Base-by-base conservation (phyloP, 768 basidiomycete genomes). In the Lactarius hengduanensis region DNA sequence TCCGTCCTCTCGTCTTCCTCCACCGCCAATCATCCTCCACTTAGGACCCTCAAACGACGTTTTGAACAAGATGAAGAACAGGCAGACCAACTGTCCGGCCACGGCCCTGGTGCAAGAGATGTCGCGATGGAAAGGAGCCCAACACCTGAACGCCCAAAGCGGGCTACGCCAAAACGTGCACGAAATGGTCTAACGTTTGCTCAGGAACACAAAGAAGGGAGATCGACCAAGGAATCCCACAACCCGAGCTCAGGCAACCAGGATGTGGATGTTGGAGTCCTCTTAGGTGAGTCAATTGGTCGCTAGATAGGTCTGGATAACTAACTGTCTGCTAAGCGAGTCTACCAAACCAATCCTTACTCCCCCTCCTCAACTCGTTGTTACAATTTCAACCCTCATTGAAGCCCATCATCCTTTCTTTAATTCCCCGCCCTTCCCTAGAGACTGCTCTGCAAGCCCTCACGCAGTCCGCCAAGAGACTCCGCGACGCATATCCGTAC, bases 101-200 rank as follows among this genome's bases (percentile, higher is more conserved):
- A 69, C 53, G 45, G 58, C 22, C 34, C 54, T n/a, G 77, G 70
- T 55, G 72, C 74, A 32, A 76, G 83, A 65, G 91, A 92, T 70
- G 83, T 89, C 61, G 82, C 86, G 18, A 94, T 94, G 92, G 92
- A 92, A 75, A 82, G 90, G 67, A 92, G 91, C 70, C 91, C 92
- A 9, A 92, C 92, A 2, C 90, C 91, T 18, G 92, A 94, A 75
- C 82, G 89, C 54, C 84, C 83, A 41, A 91, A 87, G 76, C 85
- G 87, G 71, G 81, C 82, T 6, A 80, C 85, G 41, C 87, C 86
- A 20, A 92, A 93, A 76, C 84, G 89, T 66, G 83, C 83, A 53
- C 82, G 84, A 57, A 78, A 84, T 50, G 73, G 77, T 53, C 76
- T 78, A 56, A 61, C 76, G 7, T 71, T 72, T 18, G 73, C 75